Evolutionary conservation across 2,329 filamentous ascomycete species (phyloP), one percentile per base, ranked within the genome.

Genomic region (Nemania diffusa): DNA sequence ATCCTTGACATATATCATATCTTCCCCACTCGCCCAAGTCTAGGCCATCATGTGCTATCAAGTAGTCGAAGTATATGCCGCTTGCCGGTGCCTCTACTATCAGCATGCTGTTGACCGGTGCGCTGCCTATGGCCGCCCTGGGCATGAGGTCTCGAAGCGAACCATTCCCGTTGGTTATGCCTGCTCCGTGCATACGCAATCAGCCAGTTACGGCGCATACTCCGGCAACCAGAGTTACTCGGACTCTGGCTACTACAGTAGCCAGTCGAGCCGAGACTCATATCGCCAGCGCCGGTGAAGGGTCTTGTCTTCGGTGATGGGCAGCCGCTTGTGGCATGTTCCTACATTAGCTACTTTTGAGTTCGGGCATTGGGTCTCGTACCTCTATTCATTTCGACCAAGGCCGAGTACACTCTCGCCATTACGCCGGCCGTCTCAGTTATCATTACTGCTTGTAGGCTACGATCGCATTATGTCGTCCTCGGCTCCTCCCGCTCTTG

Each of bases 21-120:
- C 57, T 11, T 42, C 32, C 22, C 29, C 11, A 76, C 78, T 84
- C 15, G 24, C 44, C 42, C 50, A 53, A 64, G 15, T 22, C 53
- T 8, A 64, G 55, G 46, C 17, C 62, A 72, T 40, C 69, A 97
- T 97, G 94, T 97, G 94, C 77, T 94, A 93, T 77, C 92, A 94
- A 81, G 82, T 97, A 69, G 84, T 95, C 74, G 94, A 97, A 80
- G 86, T 92, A 66, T 97, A 94, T 84, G 90, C 93, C 62, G 92
- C 91, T 63, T 97, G 94, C 85, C 88, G 90, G 71, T 97, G 94
- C 81, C 85, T 95, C 73, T 97, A 97, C 84, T 93, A 95, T 84
- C 87, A 91, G 76, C 94, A 97, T 79, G 90, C 92, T 55, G 86
- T 97, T 74, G 94, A 97, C 76, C 91, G 92, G 68, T 97, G 94